Percentiles rank a stretch among this genome's conserved stretches.
Conservation (phyloP, 768 basidiomycete species). For the Calocybe gangraenosa region DNA sequence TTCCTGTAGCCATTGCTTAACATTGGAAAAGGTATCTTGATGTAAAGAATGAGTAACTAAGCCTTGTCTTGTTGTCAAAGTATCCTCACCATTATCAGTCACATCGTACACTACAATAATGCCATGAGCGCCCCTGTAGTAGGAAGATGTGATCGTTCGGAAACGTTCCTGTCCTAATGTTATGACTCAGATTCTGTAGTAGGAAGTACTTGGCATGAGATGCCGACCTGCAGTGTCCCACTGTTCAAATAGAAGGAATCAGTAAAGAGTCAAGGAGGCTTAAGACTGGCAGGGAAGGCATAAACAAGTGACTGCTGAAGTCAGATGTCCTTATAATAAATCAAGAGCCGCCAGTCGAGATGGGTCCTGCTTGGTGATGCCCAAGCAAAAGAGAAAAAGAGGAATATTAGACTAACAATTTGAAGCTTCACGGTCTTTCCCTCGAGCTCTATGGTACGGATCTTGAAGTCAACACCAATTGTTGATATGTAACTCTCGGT, state of each 20-base stretch:
- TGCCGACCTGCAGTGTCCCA: constrained; percentile 93
- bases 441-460: constrained; percentile 96
- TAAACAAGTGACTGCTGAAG: too few species aligned
- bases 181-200: constrained; percentile 10
- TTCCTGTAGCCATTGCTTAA: constrained; percentile 93
- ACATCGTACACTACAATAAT: constrained; percentile 99
- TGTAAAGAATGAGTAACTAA: background rate
- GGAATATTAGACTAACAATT: constrained; percentile 64
- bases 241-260: constrained; percentile 38
- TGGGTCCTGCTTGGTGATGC: too few species aligned
- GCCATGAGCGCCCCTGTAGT: constrained; percentile 98
- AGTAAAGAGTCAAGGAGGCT: constrained; percentile 13
- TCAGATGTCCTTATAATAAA: too few species aligned
- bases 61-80: background rate
- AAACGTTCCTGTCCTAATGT: constrained; percentile 89
- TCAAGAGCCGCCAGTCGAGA: too few species aligned
- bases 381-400: constrained; percentile 3
- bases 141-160: constrained; percentile 98
- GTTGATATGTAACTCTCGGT: constrained; percentile 97
- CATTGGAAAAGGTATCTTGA: constrained; percentile 90
- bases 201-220: background rate
- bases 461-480: constrained; percentile 99
- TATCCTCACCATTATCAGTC: constrained; percentile 76
- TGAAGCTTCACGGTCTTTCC: constrained; percentile 98
- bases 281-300: constrained; percentile 26